Base-by-base conservation (phyloP, 2,329 filamentous ascomycete genomes). In the Xylaria sp. region DNA sequence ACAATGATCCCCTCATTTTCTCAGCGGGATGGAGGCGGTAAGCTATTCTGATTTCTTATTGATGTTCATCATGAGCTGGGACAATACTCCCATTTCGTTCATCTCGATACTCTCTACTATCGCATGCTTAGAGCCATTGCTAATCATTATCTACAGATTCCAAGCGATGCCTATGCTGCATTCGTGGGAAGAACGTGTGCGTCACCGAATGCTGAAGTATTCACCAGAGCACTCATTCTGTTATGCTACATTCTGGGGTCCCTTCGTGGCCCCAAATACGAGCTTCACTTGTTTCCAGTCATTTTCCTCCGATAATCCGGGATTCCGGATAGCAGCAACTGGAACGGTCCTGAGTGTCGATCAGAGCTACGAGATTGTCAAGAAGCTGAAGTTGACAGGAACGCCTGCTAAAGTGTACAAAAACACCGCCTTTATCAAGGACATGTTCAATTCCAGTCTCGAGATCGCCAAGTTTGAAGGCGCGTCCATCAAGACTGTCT, bases 211-310 rank as follows among this genome's bases (percentile, higher is more conserved):
- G 95, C 87, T 99, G 70, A 99, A 99, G 81, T 99, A 99, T 81
- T 97, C 95, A 0, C 97, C 96, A 0, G 97, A 99, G 83, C 96
- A 99, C 78, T 98, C 97, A 94, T 96, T 98, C 82, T 99, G 97
- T 83, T 97, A 97, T 78, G 96, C 89, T 46, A 97, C 94, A 59
- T 94, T 98, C 81, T 98, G 97, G 77, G 96, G 94, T 0, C 96
- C 97, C 0, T 88, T 99, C 8, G 93, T 97, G 68, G 94, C 96
- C 0, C 96, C 97, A 13, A 97, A 97, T 80, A 97, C 95, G 2
- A 94, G 95, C 67, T 98, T 99, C 81, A 94, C 93, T 73, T 96
- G 92, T 80, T 93, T 98, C 72, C 93, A 98, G 80, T 93, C 91
- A 8, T 91, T 99, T 76, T 93, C 92, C 0, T 90, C 92, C 69